Percentiles rank a stretch among this genome's conserved stretches.
phyloP scores from a whole-genome alignment of 768 basidiomycete species.

The Tubosaeta sp. region DNA sequence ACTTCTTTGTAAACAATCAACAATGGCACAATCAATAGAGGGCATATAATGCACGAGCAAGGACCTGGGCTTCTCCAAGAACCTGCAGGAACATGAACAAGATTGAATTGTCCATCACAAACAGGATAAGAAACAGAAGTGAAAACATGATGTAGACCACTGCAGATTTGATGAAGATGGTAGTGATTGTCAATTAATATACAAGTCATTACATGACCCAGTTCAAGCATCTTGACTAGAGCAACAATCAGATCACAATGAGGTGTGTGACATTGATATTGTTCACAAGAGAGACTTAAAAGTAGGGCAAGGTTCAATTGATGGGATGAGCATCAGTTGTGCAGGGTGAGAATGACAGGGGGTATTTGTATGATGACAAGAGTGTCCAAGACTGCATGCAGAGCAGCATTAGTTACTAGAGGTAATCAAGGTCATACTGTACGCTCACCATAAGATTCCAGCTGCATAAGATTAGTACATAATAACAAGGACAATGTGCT shows the following conservation, averaged over 20 bases:
- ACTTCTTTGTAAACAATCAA: slow-evolving; percentile 39
- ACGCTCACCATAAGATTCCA: slow-evolving; percentile 22
- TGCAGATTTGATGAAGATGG: slow-evolving; percentile 27
- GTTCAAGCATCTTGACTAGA: slow-evolving; percentile 21
- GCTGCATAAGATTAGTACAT: slow-evolving; percentile 22
- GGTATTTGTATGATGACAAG: slow-evolving; percentile 25
- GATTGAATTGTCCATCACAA: slow-evolving; percentile 13
- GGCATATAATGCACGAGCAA: neutral
- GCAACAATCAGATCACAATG: slow-evolving; percentile 22
- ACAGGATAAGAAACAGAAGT: slow-evolving; percentile 27
- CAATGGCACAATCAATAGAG: slow-evolving; percentile 34
- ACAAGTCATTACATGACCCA: slow-evolving; percentile 19
- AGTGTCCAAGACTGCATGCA: slow-evolving; percentile 16
- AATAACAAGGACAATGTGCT: slow-evolving; percentile 13
- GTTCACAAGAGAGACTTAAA: slow-evolving; percentile 22
- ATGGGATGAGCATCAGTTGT: slow-evolving; percentile 5
- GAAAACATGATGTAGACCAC: slow-evolving; percentile 25
- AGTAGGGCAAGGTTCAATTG: slow-evolving; percentile 28
- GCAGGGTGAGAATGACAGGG: slow-evolving; percentile 24
- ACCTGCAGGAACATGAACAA: slow-evolving; percentile 34
- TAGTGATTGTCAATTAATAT: slow-evolving; percentile 24
- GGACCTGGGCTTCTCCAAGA: slow-evolving; percentile 32
- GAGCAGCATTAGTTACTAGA: neutral
- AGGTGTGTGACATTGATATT: slow-evolving; percentile 26
- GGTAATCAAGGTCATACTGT: neutral